Conservation (phyloP, 208 protist species). For the Leishmania martiniquensis region DNA sequence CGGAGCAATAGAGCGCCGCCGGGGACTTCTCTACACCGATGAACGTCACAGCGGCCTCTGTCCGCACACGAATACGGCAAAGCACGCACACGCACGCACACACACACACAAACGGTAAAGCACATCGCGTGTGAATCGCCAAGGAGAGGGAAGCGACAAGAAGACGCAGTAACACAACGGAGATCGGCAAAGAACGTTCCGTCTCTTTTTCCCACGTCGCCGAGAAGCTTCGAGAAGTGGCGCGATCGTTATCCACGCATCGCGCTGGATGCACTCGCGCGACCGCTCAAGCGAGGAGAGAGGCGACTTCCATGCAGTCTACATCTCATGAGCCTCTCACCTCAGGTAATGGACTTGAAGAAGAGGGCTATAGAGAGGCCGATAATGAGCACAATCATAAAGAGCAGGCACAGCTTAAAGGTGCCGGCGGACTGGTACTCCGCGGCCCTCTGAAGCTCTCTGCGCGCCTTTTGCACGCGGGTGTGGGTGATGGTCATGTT, state of each 20-base stretch:
- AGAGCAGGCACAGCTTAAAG: constrained; percentile 92
- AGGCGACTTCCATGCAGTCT: background rate
- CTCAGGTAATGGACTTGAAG: constrained; percentile 75
- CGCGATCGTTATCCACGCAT: background rate
- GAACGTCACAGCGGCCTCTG: background rate
- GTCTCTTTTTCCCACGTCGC: too few relatives aligned
- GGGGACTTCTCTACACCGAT: background rate
- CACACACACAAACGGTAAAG: too few relatives aligned
- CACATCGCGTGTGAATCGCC: background rate
- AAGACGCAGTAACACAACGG: background rate
- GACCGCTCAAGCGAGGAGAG: background rate
- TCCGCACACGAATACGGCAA: background rate
- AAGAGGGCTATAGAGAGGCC: constrained; percentile 87
- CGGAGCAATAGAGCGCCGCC: background rate
- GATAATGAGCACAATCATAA: constrained; percentile 91
- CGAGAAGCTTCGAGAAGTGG: too few relatives aligned
- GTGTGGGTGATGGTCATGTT: constrained; percentile 94
- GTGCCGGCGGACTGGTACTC: constrained; percentile 89
- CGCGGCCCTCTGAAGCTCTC: constrained; percentile 89
- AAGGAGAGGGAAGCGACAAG: background rate
- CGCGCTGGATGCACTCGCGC: background rate
- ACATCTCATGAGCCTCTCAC: background rate
- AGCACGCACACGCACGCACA: background rate
- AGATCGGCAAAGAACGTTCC: background rate
- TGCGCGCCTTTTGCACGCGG: constrained; percentile 75